phyloP scores from a whole-genome alignment of 345 rosid genomes.

The Acer negundo region DNA sequence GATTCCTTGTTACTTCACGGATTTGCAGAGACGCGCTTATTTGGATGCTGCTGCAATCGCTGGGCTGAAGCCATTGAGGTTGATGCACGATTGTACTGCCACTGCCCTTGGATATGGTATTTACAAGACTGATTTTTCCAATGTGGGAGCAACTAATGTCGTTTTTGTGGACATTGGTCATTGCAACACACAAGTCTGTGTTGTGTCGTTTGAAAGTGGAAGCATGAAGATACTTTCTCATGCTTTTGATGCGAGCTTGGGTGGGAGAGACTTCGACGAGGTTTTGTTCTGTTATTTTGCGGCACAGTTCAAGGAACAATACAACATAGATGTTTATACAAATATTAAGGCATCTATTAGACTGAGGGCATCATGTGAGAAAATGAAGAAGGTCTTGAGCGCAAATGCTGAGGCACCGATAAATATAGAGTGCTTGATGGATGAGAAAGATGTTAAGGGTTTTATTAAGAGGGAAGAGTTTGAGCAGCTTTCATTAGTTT shows the following conservation, averaged over 20 bases:
- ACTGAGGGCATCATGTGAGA: slow-evolving; percentile 64
- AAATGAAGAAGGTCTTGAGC: slow-evolving; percentile 68
- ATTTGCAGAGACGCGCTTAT: slow-evolving; percentile 60
- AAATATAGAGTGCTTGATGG: slow-evolving; percentile 69
- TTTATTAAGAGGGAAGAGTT: slow-evolving; percentile 69
- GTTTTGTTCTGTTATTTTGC: slow-evolving; percentile 53
- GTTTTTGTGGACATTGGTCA: slow-evolving; percentile 70
- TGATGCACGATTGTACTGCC: slow-evolving; percentile 70
- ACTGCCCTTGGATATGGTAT: slow-evolving; percentile 76
- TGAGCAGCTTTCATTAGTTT: slow-evolving; percentile 46
- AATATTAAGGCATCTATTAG: slow-evolving; percentile 59
- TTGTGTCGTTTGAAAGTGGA: slow-evolving; percentile 53
- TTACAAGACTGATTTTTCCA: slow-evolving; percentile 58
- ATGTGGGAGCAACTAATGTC: slow-evolving; percentile 38
- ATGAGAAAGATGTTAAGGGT: slow-evolving; percentile 69
- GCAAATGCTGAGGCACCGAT: slow-evolving; percentile 71
- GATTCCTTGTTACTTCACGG: slow-evolving; percentile 61
- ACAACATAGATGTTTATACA: slow-evolving; percentile 55
- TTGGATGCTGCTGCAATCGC: slow-evolving; percentile 65
- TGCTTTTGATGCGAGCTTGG: slow-evolving; percentile 54
- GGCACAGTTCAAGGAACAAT: slow-evolving; percentile 52
- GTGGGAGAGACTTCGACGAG: slow-evolving; percentile 71
- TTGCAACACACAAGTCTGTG: slow-evolving; percentile 58
- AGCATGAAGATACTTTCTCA: slow-evolving; percentile 59
- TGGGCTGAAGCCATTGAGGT: slow-evolving; percentile 59